Evolutionary conservation across 2,329 filamentous ascomycete genomes (phyloP).

Genomic region (Aspergillus brunneoviolaceus): DNA sequence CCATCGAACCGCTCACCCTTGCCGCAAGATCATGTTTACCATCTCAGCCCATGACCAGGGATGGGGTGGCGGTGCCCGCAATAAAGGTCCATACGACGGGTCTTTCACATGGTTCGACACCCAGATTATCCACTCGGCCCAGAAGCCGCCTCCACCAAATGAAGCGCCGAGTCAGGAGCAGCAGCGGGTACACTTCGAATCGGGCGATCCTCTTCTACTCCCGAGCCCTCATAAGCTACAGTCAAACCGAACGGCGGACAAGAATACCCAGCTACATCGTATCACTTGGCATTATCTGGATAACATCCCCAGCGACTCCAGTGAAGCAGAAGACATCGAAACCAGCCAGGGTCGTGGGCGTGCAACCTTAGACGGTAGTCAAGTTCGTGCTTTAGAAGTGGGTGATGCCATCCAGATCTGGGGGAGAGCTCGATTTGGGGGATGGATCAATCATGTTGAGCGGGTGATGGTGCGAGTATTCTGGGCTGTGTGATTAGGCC

Average conservation of each 20-base stretch:
- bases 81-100: conserved; percentile 26
- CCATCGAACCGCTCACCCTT: conserved; percentile 37
- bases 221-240: conserved; percentile 33
- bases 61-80: conserved; percentile 23
- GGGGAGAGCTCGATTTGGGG: conserved; percentile 38
- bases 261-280: conserved; percentile 22
- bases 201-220: conserved; percentile 29
- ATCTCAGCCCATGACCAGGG: conserved; percentile 41
- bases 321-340: conserved; percentile 33
- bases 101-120: conserved; percentile 43
- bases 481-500: conserved; percentile 34
- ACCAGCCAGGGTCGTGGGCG: conserved; percentile 33
- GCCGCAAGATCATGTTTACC: conserved; percentile 40
- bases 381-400: conserved; percentile 34
- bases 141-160: conserved; percentile 19
- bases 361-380: conserved; percentile 36
- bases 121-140: conserved; percentile 30
- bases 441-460: conserved; percentile 38
- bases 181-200: conserved; percentile 19
- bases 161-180: conserved; percentile 18
- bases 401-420: conserved; percentile 41
- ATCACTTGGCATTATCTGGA: conserved; percentile 41
- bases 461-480: conserved; percentile 34
- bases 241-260: conserved; percentile 27
- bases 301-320: conserved; percentile 28